Percentiles rank a stretch among this genome's conserved stretches.
phyloP scores from a whole-genome alignment of 2,329 filamentous ascomycete genomes.

The Pseudomassariella vexata region DNA sequence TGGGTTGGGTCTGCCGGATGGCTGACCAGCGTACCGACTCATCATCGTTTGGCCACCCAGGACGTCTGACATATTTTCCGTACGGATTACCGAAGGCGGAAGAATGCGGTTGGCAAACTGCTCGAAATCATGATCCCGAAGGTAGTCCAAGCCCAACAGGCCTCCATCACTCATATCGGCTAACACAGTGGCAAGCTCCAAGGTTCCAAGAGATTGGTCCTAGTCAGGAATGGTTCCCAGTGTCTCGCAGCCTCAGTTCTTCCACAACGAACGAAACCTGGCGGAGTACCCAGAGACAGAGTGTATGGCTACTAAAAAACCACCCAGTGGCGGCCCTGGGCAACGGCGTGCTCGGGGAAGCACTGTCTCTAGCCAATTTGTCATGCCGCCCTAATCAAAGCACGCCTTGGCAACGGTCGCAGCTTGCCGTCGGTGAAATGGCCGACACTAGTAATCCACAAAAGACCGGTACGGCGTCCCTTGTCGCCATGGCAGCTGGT shows the following conservation, averaged over 20 bases:
- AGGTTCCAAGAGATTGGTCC: slow-evolving; percentile 18
- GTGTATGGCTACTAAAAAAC: slow-evolving; percentile 43
- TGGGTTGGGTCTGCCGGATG: slow-evolving; percentile 9
- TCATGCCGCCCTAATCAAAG: slow-evolving; percentile 2
- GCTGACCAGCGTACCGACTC: slow-evolving; percentile 8
- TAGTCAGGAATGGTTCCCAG: slow-evolving; percentile 17
- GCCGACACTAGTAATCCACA: slow-evolving; percentile 29
- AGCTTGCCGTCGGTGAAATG: slow-evolving; percentile 54
- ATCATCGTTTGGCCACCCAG: slow-evolving; percentile 8
- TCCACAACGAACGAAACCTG: slow-evolving; percentile 11
- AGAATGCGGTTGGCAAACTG: slow-evolving; percentile 7
- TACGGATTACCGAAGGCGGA: slow-evolving; percentile 6
- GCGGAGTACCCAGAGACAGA: slow-evolving; percentile 18
- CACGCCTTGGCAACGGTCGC: slow-evolving; percentile 15
- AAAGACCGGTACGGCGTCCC: slow-evolving; percentile 21
- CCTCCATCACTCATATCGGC: no score
- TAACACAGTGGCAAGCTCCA: no score
- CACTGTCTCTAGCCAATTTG: slow-evolving; percentile 14
- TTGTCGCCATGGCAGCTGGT: slow-evolving; percentile 47
- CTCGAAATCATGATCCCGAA: slow-evolving; percentile 5
- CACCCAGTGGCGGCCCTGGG: slow-evolving; percentile 43
- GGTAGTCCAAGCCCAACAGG: slow-evolving; percentile 13
- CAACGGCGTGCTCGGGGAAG: slow-evolving; percentile 16
- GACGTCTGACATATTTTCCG: slow-evolving; percentile 7
- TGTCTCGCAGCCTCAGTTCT: slow-evolving; percentile 3